Percentiles rank a stretch among this genome's conserved stretches.
These are phyloP conservation scores for Mycena sanguinolenta DNA, from an alignment of 768 basidiomycete genomes.

Conservation along the genomic window DNA sequence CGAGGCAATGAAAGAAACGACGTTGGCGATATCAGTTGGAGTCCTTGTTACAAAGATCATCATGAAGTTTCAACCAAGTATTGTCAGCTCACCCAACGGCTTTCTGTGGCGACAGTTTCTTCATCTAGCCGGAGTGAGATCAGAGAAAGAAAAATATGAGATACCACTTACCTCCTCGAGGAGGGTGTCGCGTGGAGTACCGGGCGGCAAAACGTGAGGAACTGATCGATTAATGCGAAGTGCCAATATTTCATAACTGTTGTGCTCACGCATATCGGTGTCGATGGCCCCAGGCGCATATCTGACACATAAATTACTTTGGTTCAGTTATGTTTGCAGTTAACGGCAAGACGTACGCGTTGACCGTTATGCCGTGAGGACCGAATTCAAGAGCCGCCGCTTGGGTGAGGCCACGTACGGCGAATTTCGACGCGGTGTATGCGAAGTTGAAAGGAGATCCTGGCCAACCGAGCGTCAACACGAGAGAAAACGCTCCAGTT, in stretches of 20 bases:
- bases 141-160: neutral
- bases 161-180: neutral
- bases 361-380: slow-evolving; percentile 43
- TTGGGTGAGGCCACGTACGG: slow-evolving; percentile 31
- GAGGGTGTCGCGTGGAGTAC: neutral
- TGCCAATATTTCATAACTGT: neutral
- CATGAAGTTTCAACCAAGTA: neutral
- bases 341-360: too few species aligned
- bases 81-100: neutral
- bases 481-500: neutral
- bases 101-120: neutral
- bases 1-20: slow-evolving; percentile 19
- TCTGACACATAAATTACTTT: too few species aligned
- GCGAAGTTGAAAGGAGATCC: slow-evolving; percentile 29
- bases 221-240: neutral
- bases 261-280: slow-evolving; percentile 5
- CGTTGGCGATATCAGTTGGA: slow-evolving; percentile 10
- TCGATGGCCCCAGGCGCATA: slow-evolving; percentile 43
- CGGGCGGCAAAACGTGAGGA: neutral
- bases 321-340: too few species aligned
- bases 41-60: slow-evolving; percentile 17
- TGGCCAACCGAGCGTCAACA: slow-evolving; percentile 11
- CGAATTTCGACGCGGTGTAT: slow-evolving; percentile 50
- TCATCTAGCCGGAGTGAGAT: neutral
- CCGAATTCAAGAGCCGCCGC: slow-evolving; percentile 27